These are phyloP conservation scores for Moringa oleifera DNA, from an alignment of 345 rosid genomes.

Conservation along the genomic window DNA sequence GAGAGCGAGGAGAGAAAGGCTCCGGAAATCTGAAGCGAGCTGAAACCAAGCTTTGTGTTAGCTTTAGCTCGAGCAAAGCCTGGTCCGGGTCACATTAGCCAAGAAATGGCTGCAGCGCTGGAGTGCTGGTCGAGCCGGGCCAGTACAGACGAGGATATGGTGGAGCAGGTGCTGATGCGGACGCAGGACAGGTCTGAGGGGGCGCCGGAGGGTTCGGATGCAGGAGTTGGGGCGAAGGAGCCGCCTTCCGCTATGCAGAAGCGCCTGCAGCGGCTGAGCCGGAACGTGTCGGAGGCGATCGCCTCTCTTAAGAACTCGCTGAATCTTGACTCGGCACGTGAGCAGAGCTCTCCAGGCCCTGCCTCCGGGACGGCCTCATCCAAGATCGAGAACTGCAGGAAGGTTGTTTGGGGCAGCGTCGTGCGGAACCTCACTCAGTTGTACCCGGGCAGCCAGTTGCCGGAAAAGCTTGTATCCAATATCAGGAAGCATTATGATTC, in stretches of 20 bases:
- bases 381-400: slow-evolving; percentile 54
- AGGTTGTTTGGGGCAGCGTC: slow-evolving; percentile 82
- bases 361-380: slow-evolving; percentile 18
- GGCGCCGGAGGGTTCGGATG: slow-evolving; percentile 9
- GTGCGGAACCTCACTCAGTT: slow-evolving; percentile 85
- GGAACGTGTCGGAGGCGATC: slow-evolving; percentile 86
- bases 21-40: slow-evolving; percentile 20
- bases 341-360: slow-evolving; percentile 13
- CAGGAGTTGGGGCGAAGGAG: slow-evolving; percentile 17
- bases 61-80: background rate
- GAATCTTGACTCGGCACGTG: slow-evolving; percentile 63
- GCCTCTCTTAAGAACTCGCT: slow-evolving; percentile 84
- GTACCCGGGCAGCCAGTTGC: slow-evolving; percentile 91
- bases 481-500: slow-evolving; percentile 95
- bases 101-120: slow-evolving; percentile 80
- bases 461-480: slow-evolving; percentile 90
- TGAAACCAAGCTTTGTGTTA: background rate
- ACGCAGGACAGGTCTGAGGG: slow-evolving; percentile 75
- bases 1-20: slow-evolving; percentile 13
- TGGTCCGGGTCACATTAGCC: background rate
- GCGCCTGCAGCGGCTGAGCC: slow-evolving; percentile 68
- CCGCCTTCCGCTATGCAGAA: slow-evolving; percentile 62
- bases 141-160: slow-evolving; percentile 81
- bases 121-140: slow-evolving; percentile 97
- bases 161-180: slow-evolving; percentile 93